Base-by-base conservation (phyloP, 139 green algal genomes). In the Spirogloea muscicola region DNA sequence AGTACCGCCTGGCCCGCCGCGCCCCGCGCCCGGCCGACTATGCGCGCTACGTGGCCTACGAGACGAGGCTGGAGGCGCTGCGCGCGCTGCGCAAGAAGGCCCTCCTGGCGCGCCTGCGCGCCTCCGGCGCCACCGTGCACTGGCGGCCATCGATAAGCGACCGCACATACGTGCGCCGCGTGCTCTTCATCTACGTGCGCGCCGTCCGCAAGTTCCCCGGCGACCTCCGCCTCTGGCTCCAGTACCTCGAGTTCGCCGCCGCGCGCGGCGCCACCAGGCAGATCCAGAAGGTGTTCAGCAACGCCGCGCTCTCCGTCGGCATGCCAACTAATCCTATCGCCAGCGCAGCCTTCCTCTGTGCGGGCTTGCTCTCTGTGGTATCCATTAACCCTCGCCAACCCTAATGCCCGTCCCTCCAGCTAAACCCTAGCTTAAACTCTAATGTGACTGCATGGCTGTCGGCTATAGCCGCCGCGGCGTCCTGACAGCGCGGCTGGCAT, bases 141-240 rank as follows among this genome's bases (percentile, higher is more conserved):
- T 76, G 61, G 71, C 61, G 27, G 37, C 9, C 42, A 2, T 65
- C 39, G 39, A 38, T 76, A 3, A 63, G 52, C 49, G 92, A 96
- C 51, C 80, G 83, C 10, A 81, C 76, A 48, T 88, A 92, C 4
- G 69, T 90, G 9, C 81, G 85, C 13, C 85, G 92, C 36, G 82
- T 92, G 3, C 89, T 96, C 72, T 95, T 96, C 82, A 94, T 96
- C 27, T 97, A 88, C 70, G 86, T 94, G 71, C 87, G 93, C 0
- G 89, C 91, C 1, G 80, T 87, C 1, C 87, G 87, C 62, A 95
- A 94, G 64, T 98, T 97, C 73, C 81, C 83, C 36, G 87, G 88
- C 0, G 93, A 98, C 82, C 52, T 96, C 60, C 1, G 39, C 9
- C 77, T 98, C 0, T 98, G 93, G 93, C 69, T 88, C 52, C 48